Conservation (phyloP, 2,329 filamentous ascomycete species). For the Neofusicoccum parvum region DNA sequence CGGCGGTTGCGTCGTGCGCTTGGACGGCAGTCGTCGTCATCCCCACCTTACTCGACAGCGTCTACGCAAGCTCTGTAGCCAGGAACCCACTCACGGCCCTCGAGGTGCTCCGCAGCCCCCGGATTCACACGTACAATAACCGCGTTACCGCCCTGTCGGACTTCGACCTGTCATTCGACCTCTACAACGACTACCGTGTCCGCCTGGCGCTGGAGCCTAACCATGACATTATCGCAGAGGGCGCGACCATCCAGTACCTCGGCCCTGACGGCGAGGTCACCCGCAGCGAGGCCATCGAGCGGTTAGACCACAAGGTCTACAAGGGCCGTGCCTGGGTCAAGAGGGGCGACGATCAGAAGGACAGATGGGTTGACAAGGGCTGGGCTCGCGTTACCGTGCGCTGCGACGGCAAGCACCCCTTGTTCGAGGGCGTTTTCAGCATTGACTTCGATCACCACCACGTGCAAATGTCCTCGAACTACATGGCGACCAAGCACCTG, state of each 20-base stretch:
- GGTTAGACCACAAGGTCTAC: constrained; percentile 78
- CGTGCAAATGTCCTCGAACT: constrained; percentile 74
- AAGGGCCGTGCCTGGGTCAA: constrained; percentile 76
- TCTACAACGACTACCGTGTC: constrained; percentile 64
- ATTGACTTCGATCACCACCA: constrained; percentile 83
- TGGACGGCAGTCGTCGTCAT: constrained; percentile 29
- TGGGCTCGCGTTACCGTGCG: constrained; percentile 83
- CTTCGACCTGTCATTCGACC: constrained; percentile 82
- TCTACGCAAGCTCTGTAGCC: constrained; percentile 35
- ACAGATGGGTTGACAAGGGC: constrained; percentile 77
- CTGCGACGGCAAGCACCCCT: constrained; percentile 72
- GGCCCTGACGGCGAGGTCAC: constrained; percentile 69
- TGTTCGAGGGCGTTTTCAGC: constrained; percentile 90
- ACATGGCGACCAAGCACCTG: constrained; percentile 69
- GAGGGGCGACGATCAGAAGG: constrained; percentile 48
- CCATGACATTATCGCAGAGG: constrained; percentile 80
- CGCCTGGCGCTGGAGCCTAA: constrained; percentile 86
- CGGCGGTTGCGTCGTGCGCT: constrained; percentile 22
- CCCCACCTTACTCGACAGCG: constrained; percentile 23
- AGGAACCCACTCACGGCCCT: constrained; percentile 78
- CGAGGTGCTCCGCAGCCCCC: constrained; percentile 70
- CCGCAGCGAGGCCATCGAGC: constrained; percentile 68
- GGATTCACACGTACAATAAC: constrained; percentile 76
- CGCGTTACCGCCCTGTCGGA: constrained; percentile 77
- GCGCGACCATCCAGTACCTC: constrained; percentile 73